These are phyloP conservation scores for Saccharomyces kudriavzevii DNA, from an alignment of 805 yeast species.

Conservation along the genomic window DNA sequence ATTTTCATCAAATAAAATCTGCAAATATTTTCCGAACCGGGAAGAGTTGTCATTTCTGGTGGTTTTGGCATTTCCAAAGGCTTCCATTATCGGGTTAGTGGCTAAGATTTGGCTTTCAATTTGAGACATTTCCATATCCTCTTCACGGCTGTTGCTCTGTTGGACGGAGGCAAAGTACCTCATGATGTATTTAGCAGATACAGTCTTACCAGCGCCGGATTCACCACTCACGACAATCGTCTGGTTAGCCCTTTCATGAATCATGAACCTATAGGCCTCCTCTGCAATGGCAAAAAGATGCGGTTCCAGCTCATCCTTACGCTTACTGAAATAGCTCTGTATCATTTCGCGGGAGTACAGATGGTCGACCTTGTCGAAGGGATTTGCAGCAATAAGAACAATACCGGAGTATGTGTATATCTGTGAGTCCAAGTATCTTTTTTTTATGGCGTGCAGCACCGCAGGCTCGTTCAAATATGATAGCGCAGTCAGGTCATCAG, in stretches of 20 bases:
- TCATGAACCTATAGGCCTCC: constrained; percentile 94
- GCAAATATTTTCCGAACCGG: constrained; percentile 89
- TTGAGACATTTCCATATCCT: constrained; percentile 61
- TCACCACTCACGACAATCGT: constrained; percentile 97
- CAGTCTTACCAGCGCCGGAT: constrained; percentile 98
- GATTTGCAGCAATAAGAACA: constrained; percentile 92
- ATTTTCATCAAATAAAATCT: constrained; percentile 69
- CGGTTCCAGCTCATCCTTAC: constrained; percentile 86
- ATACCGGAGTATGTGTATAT: constrained; percentile 96
- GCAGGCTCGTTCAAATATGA: constrained; percentile 95
- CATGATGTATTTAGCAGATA: constrained; percentile 95
- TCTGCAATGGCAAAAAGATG: constrained; percentile 96
- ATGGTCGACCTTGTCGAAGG: constrained; percentile 86
- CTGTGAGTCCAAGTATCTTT: constrained; percentile 77
- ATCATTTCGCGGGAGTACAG: constrained; percentile 85
- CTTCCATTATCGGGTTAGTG: constrained; percentile 86
- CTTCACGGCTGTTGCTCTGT: constrained; percentile 29
- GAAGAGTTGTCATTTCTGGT: constrained; percentile 90
- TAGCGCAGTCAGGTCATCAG: constrained; percentile 86
- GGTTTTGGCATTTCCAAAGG: constrained; percentile 93
- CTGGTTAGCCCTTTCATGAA: constrained; percentile 73
- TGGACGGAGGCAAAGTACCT: constrained; percentile 95
- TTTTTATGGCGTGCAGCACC: constrained; percentile 84
- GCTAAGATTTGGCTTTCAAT: constrained; percentile 93
- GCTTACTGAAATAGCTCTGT: constrained; percentile 82